phyloP scores from a whole-genome alignment of 2,329 filamentous ascomycete species.

The Claviceps pazoutovae region DNA sequence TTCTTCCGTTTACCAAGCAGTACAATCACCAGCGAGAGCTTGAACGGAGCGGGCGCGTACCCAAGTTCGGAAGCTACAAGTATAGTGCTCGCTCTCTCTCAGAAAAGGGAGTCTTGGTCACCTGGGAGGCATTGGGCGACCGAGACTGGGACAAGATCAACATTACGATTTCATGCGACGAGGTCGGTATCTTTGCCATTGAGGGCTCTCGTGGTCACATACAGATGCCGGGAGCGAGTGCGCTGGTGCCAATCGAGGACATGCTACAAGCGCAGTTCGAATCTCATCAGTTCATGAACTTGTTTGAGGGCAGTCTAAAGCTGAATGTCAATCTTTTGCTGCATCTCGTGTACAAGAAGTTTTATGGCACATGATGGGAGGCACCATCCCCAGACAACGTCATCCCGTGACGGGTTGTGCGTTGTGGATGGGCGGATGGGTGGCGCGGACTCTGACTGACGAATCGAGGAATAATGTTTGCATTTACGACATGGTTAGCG shows the following conservation, averaged over 20 bases:
- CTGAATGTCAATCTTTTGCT: slow-evolving; percentile 94
- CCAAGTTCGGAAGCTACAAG: slow-evolving; percentile 96
- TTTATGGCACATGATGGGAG: slow-evolving; percentile 52
- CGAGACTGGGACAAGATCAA: slow-evolving; percentile 84
- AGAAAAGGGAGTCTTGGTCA: slow-evolving; percentile 86
- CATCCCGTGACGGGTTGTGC: not conserved
- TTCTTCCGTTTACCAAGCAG: slow-evolving; percentile 94
- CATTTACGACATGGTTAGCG: slow-evolving; percentile 1
- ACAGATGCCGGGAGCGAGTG: slow-evolving; percentile 88
- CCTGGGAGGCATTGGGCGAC: slow-evolving; percentile 76
- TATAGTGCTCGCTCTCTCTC: slow-evolving; percentile 80
- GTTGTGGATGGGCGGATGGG: not conserved
- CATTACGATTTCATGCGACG: slow-evolving; percentile 84
- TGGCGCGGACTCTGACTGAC: not conserved
- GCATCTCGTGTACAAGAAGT: slow-evolving; percentile 98
- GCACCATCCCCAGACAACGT: not conserved
- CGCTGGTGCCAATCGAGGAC: slow-evolving; percentile 80
- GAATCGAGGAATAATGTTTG: not conserved
- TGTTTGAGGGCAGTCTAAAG: slow-evolving; percentile 75
- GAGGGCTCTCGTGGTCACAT: slow-evolving; percentile 86
- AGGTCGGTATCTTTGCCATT: slow-evolving; percentile 85
- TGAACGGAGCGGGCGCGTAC: slow-evolving; percentile 78
- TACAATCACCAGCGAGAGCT: slow-evolving; percentile 98
- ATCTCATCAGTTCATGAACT: slow-evolving; percentile 86
- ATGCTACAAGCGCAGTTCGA: slow-evolving; percentile 94